Conservation (phyloP, 2,329 filamentous ascomycete species). For the Massarina eburnea region DNA sequence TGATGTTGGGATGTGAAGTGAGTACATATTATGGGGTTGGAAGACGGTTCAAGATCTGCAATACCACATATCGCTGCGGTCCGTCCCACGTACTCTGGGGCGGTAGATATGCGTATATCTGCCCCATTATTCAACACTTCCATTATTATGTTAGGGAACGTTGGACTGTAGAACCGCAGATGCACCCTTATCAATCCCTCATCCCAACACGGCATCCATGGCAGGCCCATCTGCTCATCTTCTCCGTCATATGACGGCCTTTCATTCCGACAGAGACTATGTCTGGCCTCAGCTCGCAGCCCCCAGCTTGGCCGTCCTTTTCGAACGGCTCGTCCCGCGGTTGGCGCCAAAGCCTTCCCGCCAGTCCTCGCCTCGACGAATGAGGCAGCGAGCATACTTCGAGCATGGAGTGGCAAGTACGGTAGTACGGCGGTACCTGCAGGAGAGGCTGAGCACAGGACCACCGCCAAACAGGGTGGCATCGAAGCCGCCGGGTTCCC, state of each 20-base stretch:
- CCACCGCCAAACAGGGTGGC: slow-evolving; percentile 12
- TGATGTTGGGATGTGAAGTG: not conserved
- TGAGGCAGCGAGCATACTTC: not conserved
- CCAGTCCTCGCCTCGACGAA: not conserved
- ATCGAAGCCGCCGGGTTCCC: slow-evolving; percentile 16
- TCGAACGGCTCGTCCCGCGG: not conserved
- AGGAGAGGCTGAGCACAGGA: slow-evolving; percentile 26
- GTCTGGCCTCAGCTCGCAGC: not conserved
- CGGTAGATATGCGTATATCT: slow-evolving; percentile 27
- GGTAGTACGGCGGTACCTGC: slow-evolving; percentile 28
- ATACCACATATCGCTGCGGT: slow-evolving; percentile 16
- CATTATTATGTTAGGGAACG: too few relatives aligned
- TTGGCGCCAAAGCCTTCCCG: not conserved
- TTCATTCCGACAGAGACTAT: too few relatives aligned
- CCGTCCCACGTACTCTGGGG: slow-evolving; percentile 23
- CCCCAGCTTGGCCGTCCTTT: too few relatives aligned
- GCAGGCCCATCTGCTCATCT: too few relatives aligned
- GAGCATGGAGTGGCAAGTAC: not conserved
- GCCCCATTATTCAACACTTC: too few relatives aligned
- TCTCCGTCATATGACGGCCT: not conserved
- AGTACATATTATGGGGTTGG: not conserved
- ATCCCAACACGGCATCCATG: too few relatives aligned
- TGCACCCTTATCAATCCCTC: too few relatives aligned
- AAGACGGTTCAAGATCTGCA: slow-evolving; percentile 2
- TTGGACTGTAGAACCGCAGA: too few relatives aligned